Evolutionary conservation across 176 grass and related monocot genomes (phyloP), one percentile per base, ranked within the genome.

Genomic region (Oryza longistaminata): DNA sequence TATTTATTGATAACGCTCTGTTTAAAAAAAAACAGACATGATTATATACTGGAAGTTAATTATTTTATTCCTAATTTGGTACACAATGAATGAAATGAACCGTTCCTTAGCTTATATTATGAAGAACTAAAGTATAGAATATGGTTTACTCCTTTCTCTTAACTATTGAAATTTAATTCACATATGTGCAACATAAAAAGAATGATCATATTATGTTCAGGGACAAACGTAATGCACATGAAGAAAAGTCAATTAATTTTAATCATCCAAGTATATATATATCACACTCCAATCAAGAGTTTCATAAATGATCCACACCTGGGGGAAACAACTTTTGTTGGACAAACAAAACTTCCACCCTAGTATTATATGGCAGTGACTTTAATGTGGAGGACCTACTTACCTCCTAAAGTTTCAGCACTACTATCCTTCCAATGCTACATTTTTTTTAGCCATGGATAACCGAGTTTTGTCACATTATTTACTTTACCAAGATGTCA

Each of bases 401-500:
- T 52, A 92, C 82, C 22, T 58, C 83, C 79, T 83, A 88, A 88
- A 86, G 78, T 85, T 88, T 86, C 77, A 85, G 73, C 86, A 88
- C 26, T 52, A 10, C 25, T 1, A 17, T 74, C 43, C 43, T 49
- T 16, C 44, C 40, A 50, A 49, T 74, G 44, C 24, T 74, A 44
- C 12, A 19, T 27, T 19, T 45, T 52, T 45, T 52, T 74, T 52
- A 19, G 10, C 7, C 71, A 50, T 29, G 44, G 71, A 49, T 25
- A 48, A 24, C 14, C 1, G 22, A 29, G 44, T 50, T 49, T 15
- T 72, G 37, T 25, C 70, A 15, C 25, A 10, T 17, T 52, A 31
- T 31, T 25, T 34, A 68, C 13, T 67, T 66, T 22, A 71, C 34
- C 19, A 42, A 22, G 34, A 43, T 43, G 10, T 5, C 37, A 71